Conservation (phyloP, 2,329 filamentous ascomycete species). For the Alternaria dauci region DNA sequence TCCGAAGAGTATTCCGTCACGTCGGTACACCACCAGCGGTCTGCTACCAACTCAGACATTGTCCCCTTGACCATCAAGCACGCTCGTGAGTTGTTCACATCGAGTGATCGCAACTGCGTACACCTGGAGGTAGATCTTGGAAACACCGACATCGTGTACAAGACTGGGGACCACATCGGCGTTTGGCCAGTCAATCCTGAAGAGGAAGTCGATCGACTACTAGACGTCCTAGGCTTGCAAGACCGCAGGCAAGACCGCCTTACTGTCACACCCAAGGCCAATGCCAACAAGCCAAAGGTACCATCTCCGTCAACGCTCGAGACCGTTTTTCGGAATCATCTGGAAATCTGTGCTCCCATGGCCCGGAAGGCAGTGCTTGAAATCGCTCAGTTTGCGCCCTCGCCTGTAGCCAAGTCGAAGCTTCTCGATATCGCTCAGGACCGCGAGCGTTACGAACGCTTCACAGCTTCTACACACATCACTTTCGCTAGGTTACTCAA, state of each 20-base stretch:
- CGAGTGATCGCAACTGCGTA: constrained; percentile 51
- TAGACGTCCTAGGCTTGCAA: constrained; percentile 39
- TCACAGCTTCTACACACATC: constrained; percentile 45
- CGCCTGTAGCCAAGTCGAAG: constrained; percentile 37
- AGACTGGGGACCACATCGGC: constrained; percentile 55
- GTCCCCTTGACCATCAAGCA: constrained; percentile 43
- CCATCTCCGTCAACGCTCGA: constrained; percentile 53
- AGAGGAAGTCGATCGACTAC: constrained; percentile 48
- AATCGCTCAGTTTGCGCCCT: constrained; percentile 54
- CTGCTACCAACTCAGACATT: constrained; percentile 43
- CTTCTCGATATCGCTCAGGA: constrained; percentile 44
- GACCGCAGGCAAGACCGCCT: constrained; percentile 30
- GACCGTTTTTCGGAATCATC: constrained; percentile 55
- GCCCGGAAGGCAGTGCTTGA: constrained; percentile 41
- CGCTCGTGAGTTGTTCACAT: constrained; percentile 48
- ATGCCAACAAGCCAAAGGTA: constrained; percentile 44
- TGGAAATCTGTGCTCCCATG: constrained; percentile 58
- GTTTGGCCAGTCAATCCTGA: constrained; percentile 54
- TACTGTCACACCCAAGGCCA: constrained; percentile 39
- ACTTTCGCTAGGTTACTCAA: constrained; percentile 52
- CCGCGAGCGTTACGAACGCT: constrained; percentile 45
- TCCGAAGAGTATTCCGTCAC: constrained; percentile 24
- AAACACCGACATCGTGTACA: constrained; percentile 51
- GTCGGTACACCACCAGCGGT: constrained; percentile 42
- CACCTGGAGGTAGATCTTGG: constrained; percentile 54